Conservation (phyloP, 768 basidiomycete genomes). For the Kwoniella sp. region DNA sequence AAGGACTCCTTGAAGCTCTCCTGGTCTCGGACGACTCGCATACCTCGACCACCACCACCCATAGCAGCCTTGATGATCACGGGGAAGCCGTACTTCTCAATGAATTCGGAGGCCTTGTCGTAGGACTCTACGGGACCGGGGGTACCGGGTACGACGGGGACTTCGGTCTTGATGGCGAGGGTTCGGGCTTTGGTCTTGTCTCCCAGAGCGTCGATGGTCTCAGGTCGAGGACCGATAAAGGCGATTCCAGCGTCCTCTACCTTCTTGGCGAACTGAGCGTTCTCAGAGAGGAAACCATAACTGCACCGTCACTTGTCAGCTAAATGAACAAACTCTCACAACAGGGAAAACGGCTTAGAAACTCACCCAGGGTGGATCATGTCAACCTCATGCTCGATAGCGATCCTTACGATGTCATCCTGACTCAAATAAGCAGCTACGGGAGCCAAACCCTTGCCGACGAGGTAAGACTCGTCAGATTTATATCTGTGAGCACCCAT, state of each 20-base stretch:
- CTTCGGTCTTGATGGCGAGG: constrained; percentile 76
- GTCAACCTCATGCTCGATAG: constrained; percentile 97
- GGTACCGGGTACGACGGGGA: constrained; percentile 96
- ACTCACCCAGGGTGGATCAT: constrained; percentile 98
- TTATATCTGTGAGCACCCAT: constrained; percentile 97
- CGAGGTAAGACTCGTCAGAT: constrained; percentile 98
- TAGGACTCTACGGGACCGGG: constrained; percentile 86
- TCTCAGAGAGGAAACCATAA: constrained; percentile 97
- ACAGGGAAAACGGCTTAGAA: no score
- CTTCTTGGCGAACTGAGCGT: constrained; percentile 93
- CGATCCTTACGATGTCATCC: constrained; percentile 93
- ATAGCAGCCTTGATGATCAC: constrained; percentile 99
- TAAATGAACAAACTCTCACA: not conserved
- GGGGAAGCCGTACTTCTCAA: constrained; percentile 94
- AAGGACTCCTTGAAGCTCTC: constrained; percentile 86
- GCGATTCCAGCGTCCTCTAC: constrained; percentile 97
- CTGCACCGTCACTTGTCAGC: constrained; percentile 56
- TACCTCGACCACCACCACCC: constrained; percentile 98
- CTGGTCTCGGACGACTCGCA: constrained; percentile 96
- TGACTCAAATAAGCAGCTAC: constrained; percentile 97
- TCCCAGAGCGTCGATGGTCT: constrained; percentile 94
- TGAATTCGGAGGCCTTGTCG: constrained; percentile 79
- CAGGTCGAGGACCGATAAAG: constrained; percentile 92
- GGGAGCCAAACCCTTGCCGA: constrained; percentile 92
- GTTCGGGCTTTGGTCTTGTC: constrained; percentile 98